A percentile compares a stretch with the other conserved stretches of the same genome.
phyloP scores from a whole-genome alignment of 2,329 filamentous ascomycete genomes.

The Zymoseptoria tritici region DNA sequence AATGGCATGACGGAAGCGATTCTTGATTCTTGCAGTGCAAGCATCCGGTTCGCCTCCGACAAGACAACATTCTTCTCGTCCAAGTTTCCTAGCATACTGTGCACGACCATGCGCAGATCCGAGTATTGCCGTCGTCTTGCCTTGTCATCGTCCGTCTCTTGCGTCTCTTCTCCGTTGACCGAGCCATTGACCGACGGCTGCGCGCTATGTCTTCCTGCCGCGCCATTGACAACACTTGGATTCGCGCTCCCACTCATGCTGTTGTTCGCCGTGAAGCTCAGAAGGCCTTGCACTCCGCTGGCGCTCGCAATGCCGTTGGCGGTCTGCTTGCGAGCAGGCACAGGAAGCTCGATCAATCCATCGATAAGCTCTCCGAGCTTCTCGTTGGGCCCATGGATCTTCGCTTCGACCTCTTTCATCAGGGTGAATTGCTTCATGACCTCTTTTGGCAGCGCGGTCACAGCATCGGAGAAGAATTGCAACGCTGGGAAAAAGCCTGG shows the following conservation, averaged over 20 bases:
- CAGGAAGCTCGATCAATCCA: slow-evolving; percentile 45
- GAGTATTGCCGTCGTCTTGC: slow-evolving; percentile 47
- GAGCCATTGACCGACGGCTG: slow-evolving; percentile 22
- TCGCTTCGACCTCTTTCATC: slow-evolving; percentile 95
- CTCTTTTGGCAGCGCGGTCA: slow-evolving; percentile 87
- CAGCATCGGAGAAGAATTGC: slow-evolving; percentile 78
- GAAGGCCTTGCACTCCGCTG: slow-evolving; percentile 20
- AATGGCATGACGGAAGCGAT: slow-evolving; percentile 83
- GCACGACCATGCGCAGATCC: slow-evolving; percentile 68
- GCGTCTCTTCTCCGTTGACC: slow-evolving; percentile 20
- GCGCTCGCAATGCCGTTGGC: slow-evolving; percentile 1
- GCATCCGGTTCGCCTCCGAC: slow-evolving; percentile 80
- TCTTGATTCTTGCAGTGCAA: slow-evolving; percentile 75
- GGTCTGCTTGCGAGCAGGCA: slow-evolving; percentile 31
- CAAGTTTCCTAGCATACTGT: slow-evolving; percentile 78
- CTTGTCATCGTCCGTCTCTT: slow-evolving; percentile 44
- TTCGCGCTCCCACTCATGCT: slow-evolving; percentile 32
- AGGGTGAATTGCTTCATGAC: slow-evolving; percentile 92
- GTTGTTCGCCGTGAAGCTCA: slow-evolving; percentile 34
- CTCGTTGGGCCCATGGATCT: slow-evolving; percentile 83
- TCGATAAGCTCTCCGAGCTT: slow-evolving; percentile 69
- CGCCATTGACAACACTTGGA: slow-evolving; percentile 33
- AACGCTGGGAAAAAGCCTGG: slow-evolving; percentile 58
- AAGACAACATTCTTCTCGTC: slow-evolving; percentile 98
- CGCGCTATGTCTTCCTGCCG: slow-evolving; percentile 17